Base-by-base conservation (phyloP, 164 flowering plant species). In the Kingdonia uniflora region DNA sequence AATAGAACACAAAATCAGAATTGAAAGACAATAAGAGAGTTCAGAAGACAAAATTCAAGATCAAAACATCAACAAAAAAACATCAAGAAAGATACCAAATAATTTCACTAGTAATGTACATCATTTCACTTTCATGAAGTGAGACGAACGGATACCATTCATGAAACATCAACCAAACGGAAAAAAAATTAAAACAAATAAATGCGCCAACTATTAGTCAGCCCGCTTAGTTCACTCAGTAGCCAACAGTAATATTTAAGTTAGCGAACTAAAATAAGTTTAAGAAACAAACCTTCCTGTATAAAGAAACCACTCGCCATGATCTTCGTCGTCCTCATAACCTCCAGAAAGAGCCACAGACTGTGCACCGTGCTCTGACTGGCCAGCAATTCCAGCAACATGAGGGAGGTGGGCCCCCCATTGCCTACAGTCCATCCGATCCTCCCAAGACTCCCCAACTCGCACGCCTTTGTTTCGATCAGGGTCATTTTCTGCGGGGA, bases 251-350 rank as follows among this genome's bases (percentile, higher is more conserved):
- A n/a, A n/a, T n/a, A 38, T 38, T 38, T 38, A 15, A 42, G 45
- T 42, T 2, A n/a, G 13, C 16, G 19, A 17, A 42, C n/a, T 15
- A 42, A 17, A 42, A 5, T 17, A n/a, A 42, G 19, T 37, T 10
- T 5, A n/a, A 49, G 17, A 41, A 49, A 56, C 72, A 53, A 52
- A 87, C 95, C 96, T 87, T 64, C 96, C 98, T 1, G 96, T 91
- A 63, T 87, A 91, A 23, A 91, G 81, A 51, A 91, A 87, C 98
- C 96, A 91, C 65, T 91, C 98, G 8, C 98, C 98, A 63, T 91
- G 87, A 62, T 87, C 98, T 65, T 91, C 90, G 29, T 91, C 98
- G 57, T 87, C 95, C 24, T 62, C 49, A 47, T 87, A 91, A 0
- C 98, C 98, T 37, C 96, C 96, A 2, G 98, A 83, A 19, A 91